A percentile compares a stretch with the other conserved stretches of the same genome.
Conservation (phyloP, 768 basidiomycete genomes). For the Solioccasus polychromus region DNA sequence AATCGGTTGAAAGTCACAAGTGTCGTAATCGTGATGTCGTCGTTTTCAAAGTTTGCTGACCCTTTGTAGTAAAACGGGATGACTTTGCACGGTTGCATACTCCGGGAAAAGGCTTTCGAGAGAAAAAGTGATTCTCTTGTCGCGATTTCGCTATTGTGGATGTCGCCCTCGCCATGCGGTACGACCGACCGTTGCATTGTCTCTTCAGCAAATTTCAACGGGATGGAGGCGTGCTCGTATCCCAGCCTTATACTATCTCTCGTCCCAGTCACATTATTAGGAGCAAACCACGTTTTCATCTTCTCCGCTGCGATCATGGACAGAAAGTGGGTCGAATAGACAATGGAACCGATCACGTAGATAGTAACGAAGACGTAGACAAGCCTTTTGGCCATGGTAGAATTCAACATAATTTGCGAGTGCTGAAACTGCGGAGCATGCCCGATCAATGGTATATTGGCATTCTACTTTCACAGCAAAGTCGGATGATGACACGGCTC, state of each 20-base stretch:
- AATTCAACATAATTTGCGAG: constrained; percentile 10
- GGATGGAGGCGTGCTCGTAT: constrained; percentile 1
- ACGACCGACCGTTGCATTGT: constrained; percentile 20
- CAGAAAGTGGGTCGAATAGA: constrained; percentile 31
- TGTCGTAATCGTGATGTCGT: constrained; percentile 84
- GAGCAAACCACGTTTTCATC: constrained; percentile 6
- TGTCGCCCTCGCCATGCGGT: not conserved
- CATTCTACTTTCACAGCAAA: constrained; percentile 8
- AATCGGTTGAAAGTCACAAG: constrained; percentile 80
- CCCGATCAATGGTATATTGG: too few species aligned
- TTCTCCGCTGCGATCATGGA: constrained; percentile 9
- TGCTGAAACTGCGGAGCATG: too few species aligned
- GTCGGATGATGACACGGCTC: not conserved
- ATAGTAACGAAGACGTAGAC: constrained; percentile 11
- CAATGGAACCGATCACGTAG: constrained; percentile 28
- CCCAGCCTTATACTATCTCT: not conserved
- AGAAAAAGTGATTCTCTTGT: constrained; percentile 54
- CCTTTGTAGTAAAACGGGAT: constrained; percentile 82
- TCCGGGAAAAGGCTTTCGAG: constrained; percentile 66
- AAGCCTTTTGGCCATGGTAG: constrained; percentile 11
- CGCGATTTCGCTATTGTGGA: constrained; percentile 12
- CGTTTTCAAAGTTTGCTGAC: constrained; percentile 46
- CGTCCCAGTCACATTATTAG: not conserved
- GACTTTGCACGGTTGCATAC: constrained; percentile 71
- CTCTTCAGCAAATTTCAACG: constrained; percentile 12